Evolutionary conservation across 352 stramenopile species (phyloP).

Genomic region (Elongisporangium prolatum): DNA sequence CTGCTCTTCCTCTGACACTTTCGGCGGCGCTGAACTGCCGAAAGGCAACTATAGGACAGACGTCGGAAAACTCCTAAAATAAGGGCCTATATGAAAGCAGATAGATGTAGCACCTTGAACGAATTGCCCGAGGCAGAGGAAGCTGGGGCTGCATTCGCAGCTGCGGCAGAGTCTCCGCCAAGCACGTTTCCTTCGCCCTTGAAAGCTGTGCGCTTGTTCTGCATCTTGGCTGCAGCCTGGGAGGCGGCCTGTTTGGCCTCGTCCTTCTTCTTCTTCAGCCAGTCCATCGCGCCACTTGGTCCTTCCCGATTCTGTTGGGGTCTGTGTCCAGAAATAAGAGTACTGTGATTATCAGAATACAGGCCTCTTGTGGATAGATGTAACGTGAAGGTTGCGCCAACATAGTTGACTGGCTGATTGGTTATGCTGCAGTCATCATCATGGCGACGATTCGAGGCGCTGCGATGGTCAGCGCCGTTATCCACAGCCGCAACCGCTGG

Average conservation of each 20-base stretch:
- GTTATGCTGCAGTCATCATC: neutral
- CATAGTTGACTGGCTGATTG: neutral
- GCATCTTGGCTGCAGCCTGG: conserved; percentile 50
- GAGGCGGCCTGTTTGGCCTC: conserved; percentile 54
- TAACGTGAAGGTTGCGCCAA: neutral
- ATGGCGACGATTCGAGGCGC: neutral
- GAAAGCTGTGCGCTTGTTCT: conserved; percentile 65
- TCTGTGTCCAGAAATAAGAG: neutral
- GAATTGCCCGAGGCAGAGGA: conserved; percentile 1
- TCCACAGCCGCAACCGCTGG: neutral
- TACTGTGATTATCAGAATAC: neutral
- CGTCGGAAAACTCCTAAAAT: neutral
- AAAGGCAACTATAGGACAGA: conserved; percentile 16
- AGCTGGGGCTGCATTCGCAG: conserved; percentile 7
- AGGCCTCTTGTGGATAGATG: neutral
- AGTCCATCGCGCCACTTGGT: conserved; percentile 31
- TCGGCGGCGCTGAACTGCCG: conserved; percentile 26
- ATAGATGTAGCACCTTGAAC: conserved; percentile 33
- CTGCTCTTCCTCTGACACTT: conserved; percentile 50
- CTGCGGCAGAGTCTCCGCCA: conserved; percentile 18
- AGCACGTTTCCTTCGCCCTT: conserved; percentile 64
- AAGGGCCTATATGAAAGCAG: neutral
- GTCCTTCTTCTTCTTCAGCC: conserved; percentile 84
- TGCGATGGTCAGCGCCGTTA: neutral
- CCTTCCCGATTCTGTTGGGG: neutral